Percentiles rank a stretch among this genome's conserved stretches.
phyloP scores from a whole-genome alignment of 1,284 basidiomycete species.

The Sporisorium exsertum region DNA sequence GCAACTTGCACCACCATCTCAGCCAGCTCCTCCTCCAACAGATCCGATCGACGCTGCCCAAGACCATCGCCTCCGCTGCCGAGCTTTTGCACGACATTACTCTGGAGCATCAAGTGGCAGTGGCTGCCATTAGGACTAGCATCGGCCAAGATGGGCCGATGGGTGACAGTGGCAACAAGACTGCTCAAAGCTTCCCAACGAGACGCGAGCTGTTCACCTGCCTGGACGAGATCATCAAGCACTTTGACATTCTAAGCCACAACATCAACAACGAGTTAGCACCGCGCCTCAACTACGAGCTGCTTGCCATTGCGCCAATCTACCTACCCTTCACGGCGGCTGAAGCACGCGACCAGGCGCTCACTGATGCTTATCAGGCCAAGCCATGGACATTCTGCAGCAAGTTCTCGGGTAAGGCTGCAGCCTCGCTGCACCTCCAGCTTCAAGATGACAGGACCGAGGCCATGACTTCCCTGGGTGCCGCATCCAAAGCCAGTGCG shows the following conservation, averaged over 20 bases:
- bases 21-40: slow-evolving; percentile 24
- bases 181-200: slow-evolving; percentile 5
- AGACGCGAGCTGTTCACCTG: slow-evolving; percentile 6
- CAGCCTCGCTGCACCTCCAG: not conserved
- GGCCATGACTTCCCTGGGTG: not conserved
- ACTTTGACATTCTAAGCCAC: slow-evolving; percentile 2
- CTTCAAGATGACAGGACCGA: not conserved
- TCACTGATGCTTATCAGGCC: slow-evolving; percentile 5
- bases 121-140: not conserved
- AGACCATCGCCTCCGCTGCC: slow-evolving; percentile 2
- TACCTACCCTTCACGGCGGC: slow-evolving; percentile 19
- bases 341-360: not conserved
- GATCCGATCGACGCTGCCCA: slow-evolving; percentile 3
- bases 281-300: slow-evolving; percentile 3
- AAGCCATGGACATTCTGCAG: slow-evolving; percentile 14
- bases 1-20: slow-evolving; percentile 17
- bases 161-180: not conserved
- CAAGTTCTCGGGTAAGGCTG: too few species aligned
- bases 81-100: not conserved
- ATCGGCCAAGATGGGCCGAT: not conserved
- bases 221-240: slow-evolving; percentile 2
- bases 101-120: not conserved
- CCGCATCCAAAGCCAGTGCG: not conserved
- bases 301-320: slow-evolving; percentile 10
- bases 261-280: slow-evolving; percentile 8